These are phyloP conservation scores for Aspergillus tamarii DNA, from an alignment of 2,329 filamentous ascomycete species.

Conservation along the genomic window DNA sequence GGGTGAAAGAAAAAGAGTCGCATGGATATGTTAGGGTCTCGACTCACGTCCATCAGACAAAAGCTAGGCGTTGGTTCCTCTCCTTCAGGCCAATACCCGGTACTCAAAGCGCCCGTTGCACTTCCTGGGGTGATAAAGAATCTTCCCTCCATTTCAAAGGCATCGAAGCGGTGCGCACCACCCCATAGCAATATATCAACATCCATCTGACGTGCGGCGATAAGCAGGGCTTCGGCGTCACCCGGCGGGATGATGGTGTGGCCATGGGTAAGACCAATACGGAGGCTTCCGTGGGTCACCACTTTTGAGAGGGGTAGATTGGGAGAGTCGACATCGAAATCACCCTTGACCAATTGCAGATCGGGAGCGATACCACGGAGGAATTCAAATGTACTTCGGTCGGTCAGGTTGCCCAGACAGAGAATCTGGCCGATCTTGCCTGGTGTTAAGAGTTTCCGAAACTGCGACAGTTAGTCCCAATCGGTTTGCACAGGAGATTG, in stretches of 20 bases:
- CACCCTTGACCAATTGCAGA: conserved; percentile 70
- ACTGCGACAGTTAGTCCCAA: conserved; percentile 53
- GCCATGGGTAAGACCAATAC: conserved; percentile 72
- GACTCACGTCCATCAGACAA: conserved; percentile 94
- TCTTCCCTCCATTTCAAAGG: conserved; percentile 72
- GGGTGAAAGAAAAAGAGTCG: not conserved
- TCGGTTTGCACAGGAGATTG: conserved; percentile 10
- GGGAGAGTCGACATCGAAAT: conserved; percentile 70
- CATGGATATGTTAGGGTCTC: not conserved
- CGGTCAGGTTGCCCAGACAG: conserved; percentile 78
- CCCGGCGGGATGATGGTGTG: conserved; percentile 70
- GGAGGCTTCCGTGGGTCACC: conserved; percentile 68
- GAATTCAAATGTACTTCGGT: conserved; percentile 79
- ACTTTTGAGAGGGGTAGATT: conserved; percentile 69
- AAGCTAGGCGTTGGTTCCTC: conserved; percentile 86
- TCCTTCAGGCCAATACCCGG: conserved; percentile 59
- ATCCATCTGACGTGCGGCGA: conserved; percentile 71
- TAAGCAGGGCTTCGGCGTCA: conserved; percentile 68
- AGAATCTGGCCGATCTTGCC: conserved; percentile 83
- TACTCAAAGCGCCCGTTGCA: conserved; percentile 68
- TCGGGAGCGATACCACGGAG: conserved; percentile 74
- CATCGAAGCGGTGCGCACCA: conserved; percentile 70
- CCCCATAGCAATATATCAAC: conserved; percentile 72
- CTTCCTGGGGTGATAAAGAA: conserved; percentile 73
- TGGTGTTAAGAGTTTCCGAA: conserved; percentile 81